These are phyloP conservation scores for Myxozyma monticola DNA, from an alignment of 805 yeast species.

Conservation along the genomic window DNA sequence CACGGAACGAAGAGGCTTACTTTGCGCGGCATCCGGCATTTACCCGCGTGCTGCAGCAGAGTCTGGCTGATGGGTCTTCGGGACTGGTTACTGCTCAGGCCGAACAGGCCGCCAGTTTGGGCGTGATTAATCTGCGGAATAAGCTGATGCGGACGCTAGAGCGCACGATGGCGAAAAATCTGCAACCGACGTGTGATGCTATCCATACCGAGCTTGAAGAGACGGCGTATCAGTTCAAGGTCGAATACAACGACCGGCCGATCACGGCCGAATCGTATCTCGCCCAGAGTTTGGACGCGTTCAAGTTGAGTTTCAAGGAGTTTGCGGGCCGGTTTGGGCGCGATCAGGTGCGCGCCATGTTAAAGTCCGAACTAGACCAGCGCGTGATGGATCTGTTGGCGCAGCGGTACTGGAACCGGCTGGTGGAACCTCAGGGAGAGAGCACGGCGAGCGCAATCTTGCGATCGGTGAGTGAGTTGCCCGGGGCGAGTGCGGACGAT, in stretches of 20 bases:
- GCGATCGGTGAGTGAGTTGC: slow-evolving; percentile 56
- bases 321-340: slow-evolving; percentile 80
- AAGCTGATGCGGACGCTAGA: slow-evolving; percentile 86
- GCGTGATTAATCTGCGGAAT: slow-evolving; percentile 72
- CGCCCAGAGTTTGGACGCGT: slow-evolving; percentile 84
- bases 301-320: slow-evolving; percentile 84
- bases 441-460: slow-evolving; percentile 37
- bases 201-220: slow-evolving; percentile 93
- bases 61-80: not conserved
- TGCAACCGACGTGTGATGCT: slow-evolving; percentile 81
- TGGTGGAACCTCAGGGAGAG: slow-evolving; percentile 38
- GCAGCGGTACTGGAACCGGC: slow-evolving; percentile 86
- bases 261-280: slow-evolving; percentile 92
- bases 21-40: slow-evolving; percentile 63
- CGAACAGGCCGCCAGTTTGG: slow-evolving; percentile 48
- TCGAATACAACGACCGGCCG: slow-evolving; percentile 91
- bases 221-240: slow-evolving; percentile 87
- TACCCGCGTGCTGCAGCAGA: slow-evolving; percentile 30
- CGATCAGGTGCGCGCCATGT: slow-evolving; percentile 71
- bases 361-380: slow-evolving; percentile 86
- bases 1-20: slow-evolving; percentile 52
- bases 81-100: not conserved
- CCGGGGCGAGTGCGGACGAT: slow-evolving; percentile 62
- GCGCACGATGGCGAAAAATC: slow-evolving; percentile 82
- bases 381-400: slow-evolving; percentile 83